Conservation (phyloP, 2,329 filamentous ascomycete genomes). For the Ophiocordyceps camponoti-leonardi region DNA sequence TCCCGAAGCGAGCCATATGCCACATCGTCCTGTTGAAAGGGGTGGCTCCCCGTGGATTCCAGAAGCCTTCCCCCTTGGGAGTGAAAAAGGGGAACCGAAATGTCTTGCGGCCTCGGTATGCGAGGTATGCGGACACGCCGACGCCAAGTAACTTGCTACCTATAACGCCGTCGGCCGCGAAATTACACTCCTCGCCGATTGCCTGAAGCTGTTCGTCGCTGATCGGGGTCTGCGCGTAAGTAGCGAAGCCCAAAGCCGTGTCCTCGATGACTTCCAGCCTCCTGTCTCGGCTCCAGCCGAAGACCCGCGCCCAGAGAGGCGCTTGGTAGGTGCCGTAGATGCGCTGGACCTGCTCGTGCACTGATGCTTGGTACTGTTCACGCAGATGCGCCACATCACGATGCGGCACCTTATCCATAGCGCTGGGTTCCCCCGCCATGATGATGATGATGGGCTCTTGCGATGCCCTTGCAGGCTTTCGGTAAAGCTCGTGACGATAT, state of each 20-base stretch:
- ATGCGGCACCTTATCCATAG: no score
- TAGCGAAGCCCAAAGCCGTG: slow-evolving; percentile 11
- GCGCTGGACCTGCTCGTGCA: slow-evolving; percentile 14
- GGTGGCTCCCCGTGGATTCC: slow-evolving; percentile 15
- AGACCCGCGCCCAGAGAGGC: slow-evolving; percentile 13
- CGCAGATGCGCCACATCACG: not conserved
- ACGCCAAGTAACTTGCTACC: no score
- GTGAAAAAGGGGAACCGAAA: slow-evolving; percentile 24
- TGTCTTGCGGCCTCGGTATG: slow-evolving; percentile 12
- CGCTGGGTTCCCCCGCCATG: no score
- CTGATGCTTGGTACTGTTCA: slow-evolving; percentile 12
- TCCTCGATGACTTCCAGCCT: slow-evolving; percentile 13
- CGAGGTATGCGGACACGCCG: slow-evolving; percentile 7
- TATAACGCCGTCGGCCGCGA: no score
- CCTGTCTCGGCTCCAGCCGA: slow-evolving; percentile 10
- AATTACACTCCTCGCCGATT: no score
- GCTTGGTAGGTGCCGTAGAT: slow-evolving; percentile 15
- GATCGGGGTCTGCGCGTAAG: slow-evolving; percentile 13
- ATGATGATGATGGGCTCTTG: no score
- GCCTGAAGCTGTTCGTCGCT: slow-evolving; percentile 18
- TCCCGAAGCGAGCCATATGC: slow-evolving; percentile 17
- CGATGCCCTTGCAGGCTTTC: no score
- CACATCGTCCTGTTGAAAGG: slow-evolving; percentile 12
- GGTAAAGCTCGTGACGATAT: no score
- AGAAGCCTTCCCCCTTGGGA: slow-evolving; percentile 12